A percentile compares a stretch with the other conserved stretches of the same genome.
These are phyloP conservation scores for Termitomyces sp. DNA, from an alignment of 768 basidiomycete genomes.

Conservation along the genomic window DNA sequence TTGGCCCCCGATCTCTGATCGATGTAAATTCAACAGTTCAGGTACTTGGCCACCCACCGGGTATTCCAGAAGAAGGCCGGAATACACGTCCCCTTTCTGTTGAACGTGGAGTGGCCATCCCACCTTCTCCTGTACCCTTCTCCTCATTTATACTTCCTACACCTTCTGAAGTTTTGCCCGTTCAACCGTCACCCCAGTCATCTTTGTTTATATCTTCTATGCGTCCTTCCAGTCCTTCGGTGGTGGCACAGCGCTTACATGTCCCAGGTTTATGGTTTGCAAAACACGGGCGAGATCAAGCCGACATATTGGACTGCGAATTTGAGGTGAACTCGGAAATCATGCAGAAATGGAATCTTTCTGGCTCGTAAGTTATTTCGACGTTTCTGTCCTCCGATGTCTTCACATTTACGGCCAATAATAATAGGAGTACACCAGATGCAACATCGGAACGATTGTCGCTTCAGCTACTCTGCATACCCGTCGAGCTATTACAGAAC, in stretches of 20 bases:
- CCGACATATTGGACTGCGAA: slow-evolving; percentile 27
- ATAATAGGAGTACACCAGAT: not conserved
- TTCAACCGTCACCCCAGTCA: not conserved
- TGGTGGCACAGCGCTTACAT: slow-evolving; percentile 17
- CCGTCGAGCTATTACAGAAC: slow-evolving; percentile 16
- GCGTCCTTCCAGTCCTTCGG: not conserved
- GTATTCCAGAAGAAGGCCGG: not conserved
- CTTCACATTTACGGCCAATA: not conserved
- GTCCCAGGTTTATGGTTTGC: slow-evolving; percentile 38
- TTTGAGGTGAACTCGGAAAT: slow-evolving; percentile 32
- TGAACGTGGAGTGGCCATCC: not conserved
- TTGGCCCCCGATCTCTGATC: not conserved
- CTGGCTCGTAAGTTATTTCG: slow-evolving; percentile 12
- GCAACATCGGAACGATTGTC: slow-evolving; percentile 15
- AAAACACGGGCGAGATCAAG: slow-evolving; percentile 22
- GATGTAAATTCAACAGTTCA: not conserved
- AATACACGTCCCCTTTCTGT: not conserved
- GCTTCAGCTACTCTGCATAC: slow-evolving; percentile 29
- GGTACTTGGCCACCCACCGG: not conserved
- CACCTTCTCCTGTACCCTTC: not conserved
- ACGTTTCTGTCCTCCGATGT: not conserved
- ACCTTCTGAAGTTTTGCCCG: not conserved
- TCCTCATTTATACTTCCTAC: not conserved
- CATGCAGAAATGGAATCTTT: slow-evolving; percentile 27
- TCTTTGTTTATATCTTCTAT: not conserved